Evolutionary conservation across 768 basidiomycete genomes (phyloP).

Genomic region (Collybia mongolica): DNA sequence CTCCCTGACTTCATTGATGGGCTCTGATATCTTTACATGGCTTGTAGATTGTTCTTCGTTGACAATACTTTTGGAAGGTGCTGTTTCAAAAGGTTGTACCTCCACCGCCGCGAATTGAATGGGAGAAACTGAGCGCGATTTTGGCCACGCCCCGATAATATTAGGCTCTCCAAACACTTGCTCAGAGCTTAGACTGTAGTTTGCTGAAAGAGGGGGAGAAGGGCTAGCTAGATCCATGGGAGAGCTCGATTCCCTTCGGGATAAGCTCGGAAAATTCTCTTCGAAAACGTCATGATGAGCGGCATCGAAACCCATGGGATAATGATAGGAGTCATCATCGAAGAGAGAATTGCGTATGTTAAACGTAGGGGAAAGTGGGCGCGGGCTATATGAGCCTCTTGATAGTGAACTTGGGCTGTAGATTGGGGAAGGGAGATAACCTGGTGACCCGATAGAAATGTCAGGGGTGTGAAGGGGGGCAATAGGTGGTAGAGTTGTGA

Average conservation of each 20-base stretch:
- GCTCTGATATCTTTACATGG: too few species aligned
- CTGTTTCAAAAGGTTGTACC: too few species aligned
- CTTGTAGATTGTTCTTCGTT: too few species aligned
- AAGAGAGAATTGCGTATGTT: slow-evolving; percentile 1
- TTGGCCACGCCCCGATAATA: slow-evolving; percentile 44
- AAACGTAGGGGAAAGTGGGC: slow-evolving; percentile 2
- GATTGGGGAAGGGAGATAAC: slow-evolving; percentile 6
- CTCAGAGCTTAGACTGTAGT: slow-evolving; percentile 6
- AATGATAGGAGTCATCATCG: not conserved
- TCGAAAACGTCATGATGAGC: not conserved
- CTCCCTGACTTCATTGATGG: too few species aligned
- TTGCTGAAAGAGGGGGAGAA: slow-evolving; percentile 22
- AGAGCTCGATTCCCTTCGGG: slow-evolving; percentile 29
- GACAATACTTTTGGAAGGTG: too few species aligned
- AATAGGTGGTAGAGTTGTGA: not conserved
- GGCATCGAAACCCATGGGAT: not conserved
- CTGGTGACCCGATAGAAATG: not conserved
- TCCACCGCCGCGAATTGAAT: slow-evolving; percentile 1
- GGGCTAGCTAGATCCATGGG: slow-evolving; percentile 49
- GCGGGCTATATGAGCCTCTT: slow-evolving; percentile 2
- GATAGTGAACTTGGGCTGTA: slow-evolving; percentile 12
- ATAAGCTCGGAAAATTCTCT: not conserved
- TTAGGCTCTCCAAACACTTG: slow-evolving; percentile 28
- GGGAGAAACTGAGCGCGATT: slow-evolving; percentile 32
- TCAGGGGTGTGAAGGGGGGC: slow-evolving; percentile 1